These are phyloP conservation scores for Scedosporium apiospermum DNA, from an alignment of 2,329 filamentous ascomycete genomes.

Conservation along the genomic window DNA sequence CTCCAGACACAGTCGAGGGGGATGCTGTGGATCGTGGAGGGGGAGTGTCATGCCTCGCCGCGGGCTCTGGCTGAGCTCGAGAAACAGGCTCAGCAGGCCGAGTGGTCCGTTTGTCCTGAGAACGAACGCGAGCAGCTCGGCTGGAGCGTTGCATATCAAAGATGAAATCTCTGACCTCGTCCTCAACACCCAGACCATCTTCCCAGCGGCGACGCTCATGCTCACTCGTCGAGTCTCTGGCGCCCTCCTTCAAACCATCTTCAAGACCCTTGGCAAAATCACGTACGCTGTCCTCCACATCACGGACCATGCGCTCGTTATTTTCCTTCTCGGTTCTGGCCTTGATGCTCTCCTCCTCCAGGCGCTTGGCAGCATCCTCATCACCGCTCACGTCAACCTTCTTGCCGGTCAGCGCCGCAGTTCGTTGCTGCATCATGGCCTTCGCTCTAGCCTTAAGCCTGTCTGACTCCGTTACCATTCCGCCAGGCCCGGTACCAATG, in stretches of 20 bases:
- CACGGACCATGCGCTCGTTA: constrained; percentile 91
- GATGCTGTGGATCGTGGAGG: constrained; percentile 24
- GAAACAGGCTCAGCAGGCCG: constrained; percentile 29
- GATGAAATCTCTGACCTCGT: constrained; percentile 95
- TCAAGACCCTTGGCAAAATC: constrained; percentile 82
- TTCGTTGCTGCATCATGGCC: constrained; percentile 97
- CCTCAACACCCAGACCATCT: constrained; percentile 89
- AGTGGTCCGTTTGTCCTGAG: constrained; percentile 44
- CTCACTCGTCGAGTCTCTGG: constrained; percentile 65
- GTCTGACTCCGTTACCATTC: constrained; percentile 84
- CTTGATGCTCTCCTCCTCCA: constrained; percentile 81
- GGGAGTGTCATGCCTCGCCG: constrained; percentile 37
- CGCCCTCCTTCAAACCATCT: constrained; percentile 75
- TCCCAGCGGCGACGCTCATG: constrained; percentile 94
- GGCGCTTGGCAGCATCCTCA: constrained; percentile 66
- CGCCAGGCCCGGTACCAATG: constrained; percentile 86
- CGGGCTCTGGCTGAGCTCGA: constrained; percentile 32
- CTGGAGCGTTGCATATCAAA: constrained; percentile 88
- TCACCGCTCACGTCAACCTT: constrained; percentile 62
- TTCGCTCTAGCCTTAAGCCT: constrained; percentile 89
- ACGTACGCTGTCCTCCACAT: constrained; percentile 91
- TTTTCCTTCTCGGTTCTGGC: constrained; percentile 80
- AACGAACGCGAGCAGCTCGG: constrained; percentile 59
- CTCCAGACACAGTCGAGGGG: constrained; percentile 38
- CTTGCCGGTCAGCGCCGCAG: constrained; percentile 82